Conservation (phyloP, 768 basidiomycete species). For the Leccinum broughii region DNA sequence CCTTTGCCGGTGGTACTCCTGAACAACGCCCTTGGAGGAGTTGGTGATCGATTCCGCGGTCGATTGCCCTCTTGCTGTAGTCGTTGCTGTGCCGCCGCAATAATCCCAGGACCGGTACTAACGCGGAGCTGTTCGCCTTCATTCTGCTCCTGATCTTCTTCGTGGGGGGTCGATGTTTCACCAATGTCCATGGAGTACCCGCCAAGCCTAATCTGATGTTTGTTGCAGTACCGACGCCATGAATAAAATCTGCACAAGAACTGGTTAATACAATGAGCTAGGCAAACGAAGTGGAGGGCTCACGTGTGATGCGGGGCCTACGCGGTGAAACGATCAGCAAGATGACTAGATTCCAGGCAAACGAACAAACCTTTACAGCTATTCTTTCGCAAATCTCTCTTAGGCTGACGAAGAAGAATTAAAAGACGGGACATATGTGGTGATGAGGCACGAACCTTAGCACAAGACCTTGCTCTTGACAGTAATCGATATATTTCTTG, state of each 20-base stretch:
- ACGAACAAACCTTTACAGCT: conserved; percentile 65
- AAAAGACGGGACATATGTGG: conserved; percentile 27
- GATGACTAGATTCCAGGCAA: not conserved
- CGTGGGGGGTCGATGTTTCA: conserved; percentile 45
- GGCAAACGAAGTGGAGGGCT: conserved; percentile 17
- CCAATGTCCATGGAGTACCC: conserved; percentile 77
- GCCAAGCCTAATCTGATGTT: conserved; percentile 87
- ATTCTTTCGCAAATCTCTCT: conserved; percentile 88
- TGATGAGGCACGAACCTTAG: conserved; percentile 53
- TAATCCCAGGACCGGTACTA: conserved; percentile 44
- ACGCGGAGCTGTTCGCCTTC: conserved; percentile 40
- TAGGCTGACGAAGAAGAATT: conserved; percentile 33
- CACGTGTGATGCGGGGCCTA: conserved; percentile 91
- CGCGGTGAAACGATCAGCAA: conserved; percentile 4
- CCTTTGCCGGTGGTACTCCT: conserved; percentile 89
- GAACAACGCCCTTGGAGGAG: conserved; percentile 76
- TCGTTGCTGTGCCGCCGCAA: conserved; percentile 45
- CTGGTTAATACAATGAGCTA: not conserved
- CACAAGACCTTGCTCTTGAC: conserved; percentile 83
- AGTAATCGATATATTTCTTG: conserved; percentile 88
- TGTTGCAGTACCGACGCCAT: conserved; percentile 91
- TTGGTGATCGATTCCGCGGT: conserved; percentile 69
- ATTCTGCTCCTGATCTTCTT: conserved; percentile 44
- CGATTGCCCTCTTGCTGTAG: conserved; percentile 37
- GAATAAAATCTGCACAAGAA: conserved; percentile 70